Evolutionary conservation across 129 eudicot species (phyloP).

Genomic region (Glebionis coronaria): DNA sequence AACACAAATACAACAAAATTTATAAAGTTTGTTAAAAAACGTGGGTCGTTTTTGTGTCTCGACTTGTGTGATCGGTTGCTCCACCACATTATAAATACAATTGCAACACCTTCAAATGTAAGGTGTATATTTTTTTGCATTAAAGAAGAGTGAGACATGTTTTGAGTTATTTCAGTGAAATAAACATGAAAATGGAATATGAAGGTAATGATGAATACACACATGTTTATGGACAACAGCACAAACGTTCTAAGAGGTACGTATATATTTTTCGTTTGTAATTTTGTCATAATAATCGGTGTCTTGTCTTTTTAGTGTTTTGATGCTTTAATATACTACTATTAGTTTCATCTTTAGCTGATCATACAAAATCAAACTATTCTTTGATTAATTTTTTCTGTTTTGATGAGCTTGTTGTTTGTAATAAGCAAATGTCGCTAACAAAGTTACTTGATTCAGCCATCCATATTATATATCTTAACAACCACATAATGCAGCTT

Average conservation of each 20-base stretch:
- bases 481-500: no score
- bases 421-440: neutral
- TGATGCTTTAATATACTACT: neutral
- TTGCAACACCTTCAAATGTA: slow-evolving; percentile 14
- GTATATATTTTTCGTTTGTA: slow-evolving; percentile 1
- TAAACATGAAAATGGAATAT: slow-evolving; percentile 43
- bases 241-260: slow-evolving; percentile 77
- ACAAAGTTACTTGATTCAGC: neutral
- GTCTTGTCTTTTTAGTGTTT: slow-evolving; percentile 3
- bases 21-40: neutral
- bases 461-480: no score
- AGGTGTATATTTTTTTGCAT: slow-evolving; percentile 12
- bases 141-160: slow-evolving; percentile 28
- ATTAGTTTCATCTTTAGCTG: slow-evolving; percentile 18
- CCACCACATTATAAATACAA: slow-evolving; percentile 7
- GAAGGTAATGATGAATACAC: slow-evolving; percentile 32
- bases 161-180: slow-evolving; percentile 24
- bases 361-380: neutral
- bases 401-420: no score
- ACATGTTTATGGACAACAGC: slow-evolving; percentile 42
- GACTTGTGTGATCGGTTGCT: slow-evolving; percentile 11
- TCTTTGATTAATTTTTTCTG: no score
- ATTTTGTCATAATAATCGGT: slow-evolving; percentile 6
- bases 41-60: neutral
- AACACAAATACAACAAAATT: neutral